phyloP scores from a whole-genome alignment of 345 rosid genomes.

The Erysimum cheiranthoides region DNA sequence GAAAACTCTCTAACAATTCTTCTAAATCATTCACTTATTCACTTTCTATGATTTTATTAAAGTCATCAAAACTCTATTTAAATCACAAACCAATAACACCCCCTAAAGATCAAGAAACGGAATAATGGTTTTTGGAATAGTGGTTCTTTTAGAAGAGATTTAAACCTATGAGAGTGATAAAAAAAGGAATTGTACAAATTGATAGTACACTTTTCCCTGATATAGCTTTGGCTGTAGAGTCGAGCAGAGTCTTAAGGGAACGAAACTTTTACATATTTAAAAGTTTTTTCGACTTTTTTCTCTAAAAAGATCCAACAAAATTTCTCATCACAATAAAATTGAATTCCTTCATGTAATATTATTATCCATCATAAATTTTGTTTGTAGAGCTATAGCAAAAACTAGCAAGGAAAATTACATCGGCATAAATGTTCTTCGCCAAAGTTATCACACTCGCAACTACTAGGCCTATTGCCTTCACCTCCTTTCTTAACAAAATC shows the following conservation, averaged over 20 bases:
- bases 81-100: no score
- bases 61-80: no score
- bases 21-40: no score
- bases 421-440: slow-evolving; percentile 34
- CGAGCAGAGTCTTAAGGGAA: neutral
- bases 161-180: neutral
- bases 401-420: slow-evolving; percentile 28
- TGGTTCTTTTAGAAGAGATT: neutral
- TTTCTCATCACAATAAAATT: neutral
- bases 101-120: neutral
- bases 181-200: no score
- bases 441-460: slow-evolving; percentile 35
- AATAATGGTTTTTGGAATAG: neutral
- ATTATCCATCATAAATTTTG: neutral
- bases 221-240: no score
- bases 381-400: neutral
- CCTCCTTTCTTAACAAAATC: slow-evolving; percentile 40
- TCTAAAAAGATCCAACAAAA: neutral
- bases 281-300: neutral
- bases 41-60: no score
- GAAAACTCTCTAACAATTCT: no score
- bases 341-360: neutral
- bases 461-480: neutral
- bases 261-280: neutral
- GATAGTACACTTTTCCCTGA: neutral